Percentiles rank a stretch among this genome's conserved stretches.
These are phyloP conservation scores for Wickerhamia fluorescens DNA, from an alignment of 805 yeast species.

Conservation along the genomic window DNA sequence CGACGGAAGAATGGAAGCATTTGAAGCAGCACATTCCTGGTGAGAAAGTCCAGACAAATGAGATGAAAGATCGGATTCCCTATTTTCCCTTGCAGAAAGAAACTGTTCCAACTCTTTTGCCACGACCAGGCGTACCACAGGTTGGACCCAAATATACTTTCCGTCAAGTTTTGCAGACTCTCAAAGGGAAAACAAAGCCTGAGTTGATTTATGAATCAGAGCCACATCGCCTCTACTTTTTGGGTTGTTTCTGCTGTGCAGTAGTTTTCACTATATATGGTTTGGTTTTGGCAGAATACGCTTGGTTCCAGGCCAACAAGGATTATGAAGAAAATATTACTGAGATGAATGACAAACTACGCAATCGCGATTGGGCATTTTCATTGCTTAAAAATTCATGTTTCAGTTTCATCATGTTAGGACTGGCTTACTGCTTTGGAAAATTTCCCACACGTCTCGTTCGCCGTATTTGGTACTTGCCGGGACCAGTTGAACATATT, in stretches of 20 bases:
- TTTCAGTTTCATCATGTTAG: conserved; percentile 21
- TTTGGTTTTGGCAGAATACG: conserved; percentile 51
- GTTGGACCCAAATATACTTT: conserved; percentile 52
- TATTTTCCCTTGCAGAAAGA: conserved; percentile 60
- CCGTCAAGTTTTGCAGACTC: conserved; percentile 52
- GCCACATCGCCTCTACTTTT: conserved; percentile 71
- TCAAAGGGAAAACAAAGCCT: conserved; percentile 51
- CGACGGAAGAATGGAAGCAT: conserved; percentile 35
- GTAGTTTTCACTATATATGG: conserved; percentile 66
- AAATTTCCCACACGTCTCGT: conserved; percentile 62
- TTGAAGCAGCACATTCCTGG: conserved; percentile 52
- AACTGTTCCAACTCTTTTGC: conserved; percentile 57
- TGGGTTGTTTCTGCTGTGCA: conserved; percentile 62
- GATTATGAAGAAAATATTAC: conserved; percentile 47
- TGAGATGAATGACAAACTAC: conserved; percentile 38
- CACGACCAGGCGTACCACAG: conserved; percentile 72
- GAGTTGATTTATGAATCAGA: conserved; percentile 79
- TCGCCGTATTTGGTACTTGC: conserved; percentile 71
- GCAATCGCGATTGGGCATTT: conserved; percentile 32
- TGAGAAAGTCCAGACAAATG: conserved; percentile 37
- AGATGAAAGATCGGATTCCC: conserved; percentile 54
- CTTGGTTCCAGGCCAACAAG: conserved; percentile 42
- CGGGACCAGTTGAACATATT: conserved; percentile 50
- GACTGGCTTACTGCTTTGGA: conserved; percentile 22
- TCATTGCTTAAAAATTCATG: conserved; percentile 21